Evolutionary conservation across 2,329 filamentous ascomycete genomes (phyloP).

Genomic region (Fusarium buharicum): DNA sequence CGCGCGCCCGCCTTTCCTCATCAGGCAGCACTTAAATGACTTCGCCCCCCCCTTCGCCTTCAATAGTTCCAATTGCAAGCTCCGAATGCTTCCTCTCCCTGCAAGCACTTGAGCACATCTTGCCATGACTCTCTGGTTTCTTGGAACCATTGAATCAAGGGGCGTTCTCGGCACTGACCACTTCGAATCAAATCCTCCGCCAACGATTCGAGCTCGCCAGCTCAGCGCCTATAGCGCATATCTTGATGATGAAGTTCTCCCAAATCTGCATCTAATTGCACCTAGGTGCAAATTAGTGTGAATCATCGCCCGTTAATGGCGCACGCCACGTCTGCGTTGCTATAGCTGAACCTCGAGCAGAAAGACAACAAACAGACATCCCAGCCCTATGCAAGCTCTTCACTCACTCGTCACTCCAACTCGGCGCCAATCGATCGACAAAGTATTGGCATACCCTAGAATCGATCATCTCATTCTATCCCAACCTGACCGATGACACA

Average conservation of each 20-base stretch:
- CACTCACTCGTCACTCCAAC: neutral
- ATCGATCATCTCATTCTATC: neutral
- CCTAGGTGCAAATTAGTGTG: slow-evolving; percentile 23
- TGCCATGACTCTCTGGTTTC: slow-evolving; percentile 27
- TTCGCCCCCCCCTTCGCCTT: slow-evolving; percentile 23
- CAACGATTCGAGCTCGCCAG: slow-evolving; percentile 4
- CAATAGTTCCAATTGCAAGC: slow-evolving; percentile 36
- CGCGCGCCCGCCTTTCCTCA: slow-evolving; percentile 22
- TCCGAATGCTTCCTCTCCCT: slow-evolving; percentile 17
- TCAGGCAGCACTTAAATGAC: slow-evolving; percentile 35
- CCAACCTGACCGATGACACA: neutral
- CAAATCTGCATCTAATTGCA: neutral
- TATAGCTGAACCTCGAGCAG: slow-evolving; percentile 19
- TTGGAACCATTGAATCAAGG: slow-evolving; percentile 18
- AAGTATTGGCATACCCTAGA: neutral
- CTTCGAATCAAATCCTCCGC: slow-evolving; percentile 14
- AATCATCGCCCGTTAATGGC: slow-evolving; percentile 30
- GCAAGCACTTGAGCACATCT: slow-evolving; percentile 22
- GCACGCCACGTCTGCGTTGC: slow-evolving; percentile 29
- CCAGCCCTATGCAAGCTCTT: slow-evolving; percentile 17
- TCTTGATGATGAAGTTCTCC: neutral
- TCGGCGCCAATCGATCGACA: slow-evolving; percentile 2
- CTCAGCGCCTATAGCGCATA: slow-evolving; percentile 20
- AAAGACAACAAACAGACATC: slow-evolving; percentile 19
- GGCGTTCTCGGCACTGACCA: slow-evolving; percentile 14